Base-by-base conservation (phyloP, 257 asterid species). In the Solanum clarkiae region DNA sequence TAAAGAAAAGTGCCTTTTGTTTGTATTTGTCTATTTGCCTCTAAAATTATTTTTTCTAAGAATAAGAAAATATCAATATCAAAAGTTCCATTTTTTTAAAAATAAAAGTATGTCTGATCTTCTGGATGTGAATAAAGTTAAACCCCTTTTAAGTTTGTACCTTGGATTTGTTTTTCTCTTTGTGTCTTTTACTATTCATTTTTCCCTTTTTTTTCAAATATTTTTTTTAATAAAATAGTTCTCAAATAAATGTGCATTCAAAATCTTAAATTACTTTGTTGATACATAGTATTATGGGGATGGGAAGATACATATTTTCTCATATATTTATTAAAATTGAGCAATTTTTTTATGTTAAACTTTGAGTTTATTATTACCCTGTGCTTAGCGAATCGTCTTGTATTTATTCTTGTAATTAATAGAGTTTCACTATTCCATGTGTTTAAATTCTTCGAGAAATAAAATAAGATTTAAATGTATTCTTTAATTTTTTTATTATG, bases 141-240 rank as follows among this genome's bases (percentile, higher is more conserved):
- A 82, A 87, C 4, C 9, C 84, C 85, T 71, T 90, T 42, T 62
- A 86, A 87, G 79, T 89, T 92, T 91, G 92, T 91, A 86, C 95
- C 92, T 90, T 93, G 80, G 89, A 93, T 90, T 92, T 94, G 95
- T 90, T 92, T 82, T 59, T 68, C 89, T 90, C 86, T 86, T 84
- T 85, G 81, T 92, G 97, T 91, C 92, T 90, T 92, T 84, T 89
- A 90, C 86, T 84, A 86, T 86, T 83, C 85, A 29, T 91, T 82
- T 44, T 87, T 4, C 0, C 10, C 10, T 12, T 2, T 7, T 29
- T 26, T 26, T 42, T 26, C 20, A 65, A 65, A 26, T 65, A 1
- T 13, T 13, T 26, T 47, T 49, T 13, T 14, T 26, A 65, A 65
- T 65, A 13, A 26, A 13, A 14, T 26, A 63, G 42, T 65, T 65